Evolutionary conservation across 805 yeast genomes (phyloP), one percentile per base, ranked within the genome.

Genomic region (Wickerhamiella nectarea): DNA sequence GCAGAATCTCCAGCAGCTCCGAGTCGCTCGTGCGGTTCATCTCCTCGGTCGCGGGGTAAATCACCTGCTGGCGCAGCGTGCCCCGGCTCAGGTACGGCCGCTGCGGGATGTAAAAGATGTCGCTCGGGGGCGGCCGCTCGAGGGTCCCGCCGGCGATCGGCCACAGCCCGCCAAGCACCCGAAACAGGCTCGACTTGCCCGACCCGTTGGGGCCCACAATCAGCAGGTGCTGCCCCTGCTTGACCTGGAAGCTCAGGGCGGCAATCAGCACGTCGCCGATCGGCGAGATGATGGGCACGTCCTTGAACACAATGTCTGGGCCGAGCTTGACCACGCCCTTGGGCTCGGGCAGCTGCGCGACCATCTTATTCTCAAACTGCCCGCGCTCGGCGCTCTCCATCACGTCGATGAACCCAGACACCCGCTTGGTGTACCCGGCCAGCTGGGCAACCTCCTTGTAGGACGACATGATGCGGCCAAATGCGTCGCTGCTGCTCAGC

Each of bases 191-290:
- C 0, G 95, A 86, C 63, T 87, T 87, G 21, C 97, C 97, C 50
- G 94, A 82, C 1, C 97, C 97, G 57, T 87, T 87, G 11, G 96
- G 96, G 0, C 97, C 97, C 8, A 89, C 86, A 57, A 87, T 86
- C 43, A 87, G 68, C 41, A 87, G 66, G 61, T 87, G 91, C 41
- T 86, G 78, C 28, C 95, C 95, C 26, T 75, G 80, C 49, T 78
- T 73, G 43, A 87, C 73, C 41, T 78, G 71, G 60, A 87, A 86
- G 21, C 74, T 68, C 52, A 87, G 68, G 31, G 74, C 71, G 36
- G 73, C 67, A 18, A 82, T 78, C 37, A 87, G 67, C 0, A 78
- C 70, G 36, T 82, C 87, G 44, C 84, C 80, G 3, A 80, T 78
- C 0, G 97, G 97, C 1, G 95, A 85, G 1, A 81, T 71, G 42